Evolutionary conservation across 2,329 filamentous ascomycete species (phyloP).

Genomic region (Ophiostoma perfectum): DNA sequence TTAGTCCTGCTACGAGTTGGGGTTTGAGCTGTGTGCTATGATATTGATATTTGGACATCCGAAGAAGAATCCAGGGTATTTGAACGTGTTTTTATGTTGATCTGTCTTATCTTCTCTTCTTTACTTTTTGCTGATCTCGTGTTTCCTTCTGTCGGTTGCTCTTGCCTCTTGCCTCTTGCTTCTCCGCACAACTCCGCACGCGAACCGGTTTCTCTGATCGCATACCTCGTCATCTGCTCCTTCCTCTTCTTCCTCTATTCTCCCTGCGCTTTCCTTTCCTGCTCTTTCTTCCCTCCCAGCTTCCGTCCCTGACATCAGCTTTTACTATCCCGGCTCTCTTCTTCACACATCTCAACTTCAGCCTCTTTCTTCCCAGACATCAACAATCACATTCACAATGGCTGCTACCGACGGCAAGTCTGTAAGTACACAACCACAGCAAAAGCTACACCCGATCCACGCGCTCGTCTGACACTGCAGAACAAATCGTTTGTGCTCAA

Average conservation of each 20-base stretch:
- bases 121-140: neutral
- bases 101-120: neutral
- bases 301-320: neutral
- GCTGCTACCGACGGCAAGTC: constrained; percentile 30
- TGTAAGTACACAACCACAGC: constrained; percentile 26
- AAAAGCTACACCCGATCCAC: neutral
- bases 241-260: constrained; percentile 11
- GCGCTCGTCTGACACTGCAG: constrained; percentile 38
- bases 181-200: constrained; percentile 7
- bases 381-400: constrained; percentile 22
- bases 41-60: neutral
- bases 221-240: neutral
- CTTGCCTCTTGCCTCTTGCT: neutral
- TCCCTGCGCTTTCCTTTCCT: neutral
- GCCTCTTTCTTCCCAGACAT: neutral
- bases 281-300: neutral
- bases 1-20: neutral
- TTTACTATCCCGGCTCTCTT: neutral
- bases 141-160: neutral
- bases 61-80: neutral
- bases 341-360: neutral
- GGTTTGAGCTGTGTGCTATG: neutral
- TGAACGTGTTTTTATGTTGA: neutral
- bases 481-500: constrained; percentile 83
- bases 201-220: neutral